phyloP scores from a whole-genome alignment of 2,329 filamentous ascomycete genomes.

The Monosporascus ibericus region DNA sequence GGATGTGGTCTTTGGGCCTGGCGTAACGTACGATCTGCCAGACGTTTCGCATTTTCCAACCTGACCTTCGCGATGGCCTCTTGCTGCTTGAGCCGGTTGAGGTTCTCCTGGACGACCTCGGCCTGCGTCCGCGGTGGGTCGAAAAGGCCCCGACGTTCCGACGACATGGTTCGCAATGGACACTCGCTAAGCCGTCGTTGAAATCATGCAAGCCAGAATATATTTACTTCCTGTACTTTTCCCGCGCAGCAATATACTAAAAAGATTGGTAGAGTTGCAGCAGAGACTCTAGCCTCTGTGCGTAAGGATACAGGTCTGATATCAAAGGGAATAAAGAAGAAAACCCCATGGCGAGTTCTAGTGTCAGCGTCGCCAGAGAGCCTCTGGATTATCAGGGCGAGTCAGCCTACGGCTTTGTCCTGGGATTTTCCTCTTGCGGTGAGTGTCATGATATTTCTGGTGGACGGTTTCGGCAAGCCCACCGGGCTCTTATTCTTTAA shows the following conservation, averaged over 20 bases:
- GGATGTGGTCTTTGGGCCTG: neutral
- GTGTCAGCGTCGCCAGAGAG: neutral
- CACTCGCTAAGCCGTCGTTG: neutral
- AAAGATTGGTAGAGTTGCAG: too few species aligned
- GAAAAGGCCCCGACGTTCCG: neutral
- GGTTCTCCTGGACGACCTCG: neutral
- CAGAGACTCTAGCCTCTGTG: too few species aligned
- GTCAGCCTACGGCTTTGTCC: slow-evolving; percentile 9
- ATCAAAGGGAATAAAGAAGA: neutral
- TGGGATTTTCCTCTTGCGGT: slow-evolving; percentile 10
- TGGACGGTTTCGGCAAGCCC: slow-evolving; percentile 2
- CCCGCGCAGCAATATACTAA: too few species aligned
- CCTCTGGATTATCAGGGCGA: slow-evolving; percentile 9
- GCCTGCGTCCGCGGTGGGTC: neutral
- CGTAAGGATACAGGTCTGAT: neutral
- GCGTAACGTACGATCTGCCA: neutral
- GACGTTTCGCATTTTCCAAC: neutral
- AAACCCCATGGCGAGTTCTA: neutral
- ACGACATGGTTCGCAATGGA: too few species aligned
- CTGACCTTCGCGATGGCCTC: neutral
- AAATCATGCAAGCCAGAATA: neutral
- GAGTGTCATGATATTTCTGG: slow-evolving; percentile 1
- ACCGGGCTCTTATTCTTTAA: slow-evolving; percentile 1
- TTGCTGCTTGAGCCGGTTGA: neutral
- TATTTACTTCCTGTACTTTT: too few species aligned